Evolutionary conservation across 176 grass and related monocot genomes (phyloP), one percentile per base, ranked within the genome.

Genomic region (Thinopyrum elongatum): DNA sequence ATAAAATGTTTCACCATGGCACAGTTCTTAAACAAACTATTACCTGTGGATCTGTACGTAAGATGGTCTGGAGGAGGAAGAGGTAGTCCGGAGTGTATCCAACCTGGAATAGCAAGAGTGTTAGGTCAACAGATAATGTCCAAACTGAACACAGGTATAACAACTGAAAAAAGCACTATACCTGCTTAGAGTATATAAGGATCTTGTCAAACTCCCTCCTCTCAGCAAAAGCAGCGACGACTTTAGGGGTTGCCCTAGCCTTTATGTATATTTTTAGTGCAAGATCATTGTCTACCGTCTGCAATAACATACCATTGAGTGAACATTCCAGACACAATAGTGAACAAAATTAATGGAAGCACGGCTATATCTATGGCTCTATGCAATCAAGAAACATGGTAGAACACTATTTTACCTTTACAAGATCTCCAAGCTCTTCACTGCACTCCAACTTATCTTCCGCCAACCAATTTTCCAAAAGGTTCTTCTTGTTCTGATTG

Each of bases 231-330:
- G 94, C 94, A 74, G 97, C 94, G 59, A 99, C 97, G 79, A 99
- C 97, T 92, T 99, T 99, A 60, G 97, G 97, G 61, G 97, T 99
- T 80, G 92, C 94, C 90, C 92, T 96, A 19, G 97, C 97, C 87
- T 99, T 99, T 85, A 99, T 99, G 84, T 91, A 99, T 81, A 99
- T 96, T 82, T 99, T 99, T 36, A 99, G 88, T 7, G 97, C 97
- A 83, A 99, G 90, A 91, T 99, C 97, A 91, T 92, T 99, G 88
- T 99, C 97, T 77, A 96, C 94, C 51, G 97, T 99, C 97, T 99
- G 82, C 80, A 94, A 41, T 9, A 74, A 77, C 72, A 10, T 65
- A 28, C 66, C 4, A 2, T 2, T 74, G 61, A 77, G 77, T 60
- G 46, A 84, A 86, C 71, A 85, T 65, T 81, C 61, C 15, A 51